phyloP scores from a whole-genome alignment of 495 filamentous ascomycete genomes.

The Staphylotrichum longicolle region DNA sequence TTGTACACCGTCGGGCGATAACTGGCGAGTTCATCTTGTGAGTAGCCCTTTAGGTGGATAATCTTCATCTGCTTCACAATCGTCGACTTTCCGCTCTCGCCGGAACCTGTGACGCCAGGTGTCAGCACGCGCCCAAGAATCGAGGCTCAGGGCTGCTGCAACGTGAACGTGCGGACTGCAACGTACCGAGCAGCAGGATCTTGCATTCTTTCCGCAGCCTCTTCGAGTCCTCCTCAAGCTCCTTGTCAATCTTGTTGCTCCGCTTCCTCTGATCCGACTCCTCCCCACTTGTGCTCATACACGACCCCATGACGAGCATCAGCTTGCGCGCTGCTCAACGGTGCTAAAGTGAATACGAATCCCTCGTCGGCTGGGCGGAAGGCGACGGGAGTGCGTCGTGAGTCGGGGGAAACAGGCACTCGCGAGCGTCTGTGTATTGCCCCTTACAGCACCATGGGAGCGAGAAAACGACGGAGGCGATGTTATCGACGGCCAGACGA shows the following conservation, averaged over 20 bases:
- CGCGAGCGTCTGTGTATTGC: neutral
- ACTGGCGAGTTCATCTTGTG: constrained; percentile 81
- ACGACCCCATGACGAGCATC: constrained; percentile 74
- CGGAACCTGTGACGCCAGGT: constrained; percentile 64
- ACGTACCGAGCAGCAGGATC: constrained; percentile 86
- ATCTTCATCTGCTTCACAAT: constrained; percentile 99
- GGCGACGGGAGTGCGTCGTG: neutral
- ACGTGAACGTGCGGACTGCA: constrained; percentile 1
- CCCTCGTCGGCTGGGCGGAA: constrained; percentile 4
- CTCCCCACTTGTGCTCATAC: constrained; percentile 78
- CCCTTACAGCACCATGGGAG: constrained; percentile 5
- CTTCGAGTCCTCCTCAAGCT: constrained; percentile 87
- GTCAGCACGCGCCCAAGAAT: neutral
- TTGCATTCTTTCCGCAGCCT: constrained; percentile 95
- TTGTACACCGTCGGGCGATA: constrained; percentile 97
- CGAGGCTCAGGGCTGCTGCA: constrained; percentile 11
- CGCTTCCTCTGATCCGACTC: constrained; percentile 88
- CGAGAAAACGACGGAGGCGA: neutral
- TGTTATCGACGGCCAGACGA: neutral
- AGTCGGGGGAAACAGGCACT: constrained; percentile 4
- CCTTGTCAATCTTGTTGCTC: constrained; percentile 90
- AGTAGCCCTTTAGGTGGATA: constrained; percentile 96
- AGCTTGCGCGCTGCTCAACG: neutral
- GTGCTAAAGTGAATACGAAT: constrained; percentile 14
- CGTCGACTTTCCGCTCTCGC: constrained; percentile 97